These are phyloP conservation scores for Paecilomyces sp. DNA, from an alignment of 2,329 filamentous ascomycete genomes.

Conservation along the genomic window DNA sequence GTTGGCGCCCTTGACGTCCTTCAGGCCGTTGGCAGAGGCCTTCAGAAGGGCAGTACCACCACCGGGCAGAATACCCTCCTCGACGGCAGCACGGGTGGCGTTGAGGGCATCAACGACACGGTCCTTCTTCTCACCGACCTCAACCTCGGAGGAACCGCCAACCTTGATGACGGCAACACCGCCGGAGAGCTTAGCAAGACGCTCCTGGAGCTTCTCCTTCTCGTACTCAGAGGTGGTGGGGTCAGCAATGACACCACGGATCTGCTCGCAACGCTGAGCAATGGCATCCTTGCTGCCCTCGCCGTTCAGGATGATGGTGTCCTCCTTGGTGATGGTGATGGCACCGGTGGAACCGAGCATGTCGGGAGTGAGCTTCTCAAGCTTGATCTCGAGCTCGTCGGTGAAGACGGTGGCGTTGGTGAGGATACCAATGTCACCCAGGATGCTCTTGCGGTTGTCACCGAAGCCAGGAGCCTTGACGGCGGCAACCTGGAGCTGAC, in stretches of 20 bases:
- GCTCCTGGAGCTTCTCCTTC: slow-evolving; percentile 99
- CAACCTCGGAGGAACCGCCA: slow-evolving; percentile 92
- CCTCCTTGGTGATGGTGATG: slow-evolving; percentile 99
- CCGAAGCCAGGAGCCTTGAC: slow-evolving; percentile 99
- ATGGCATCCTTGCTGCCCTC: slow-evolving; percentile 93
- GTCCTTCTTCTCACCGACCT: slow-evolving; percentile 99
- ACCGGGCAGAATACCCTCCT: slow-evolving; percentile 98
- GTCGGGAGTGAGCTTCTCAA: slow-evolving; percentile 93
- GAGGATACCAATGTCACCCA: slow-evolving; percentile 90
- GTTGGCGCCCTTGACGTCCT: slow-evolving; percentile 78
- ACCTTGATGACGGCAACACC: slow-evolving; percentile 99
- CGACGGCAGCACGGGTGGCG: slow-evolving; percentile 93
- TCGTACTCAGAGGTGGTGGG: slow-evolving; percentile 96
- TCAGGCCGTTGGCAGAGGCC: slow-evolving; percentile 83
- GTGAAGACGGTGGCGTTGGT: slow-evolving; percentile 98
- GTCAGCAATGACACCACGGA: slow-evolving; percentile 92
- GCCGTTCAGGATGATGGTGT: slow-evolving; percentile 97
- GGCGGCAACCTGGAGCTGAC: slow-evolving; percentile 95
- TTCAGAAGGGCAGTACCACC: slow-evolving; percentile 98
- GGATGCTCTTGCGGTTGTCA: slow-evolving; percentile 99
- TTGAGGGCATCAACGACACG: slow-evolving; percentile 97
- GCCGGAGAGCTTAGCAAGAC: slow-evolving; percentile 96
- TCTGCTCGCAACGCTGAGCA: slow-evolving; percentile 95
- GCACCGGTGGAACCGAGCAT: slow-evolving; percentile 96
- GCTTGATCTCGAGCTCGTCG: slow-evolving; percentile 97